phyloP scores from a whole-genome alignment of 78 protist genomes.

The Dictyostelium firmibasis region DNA sequence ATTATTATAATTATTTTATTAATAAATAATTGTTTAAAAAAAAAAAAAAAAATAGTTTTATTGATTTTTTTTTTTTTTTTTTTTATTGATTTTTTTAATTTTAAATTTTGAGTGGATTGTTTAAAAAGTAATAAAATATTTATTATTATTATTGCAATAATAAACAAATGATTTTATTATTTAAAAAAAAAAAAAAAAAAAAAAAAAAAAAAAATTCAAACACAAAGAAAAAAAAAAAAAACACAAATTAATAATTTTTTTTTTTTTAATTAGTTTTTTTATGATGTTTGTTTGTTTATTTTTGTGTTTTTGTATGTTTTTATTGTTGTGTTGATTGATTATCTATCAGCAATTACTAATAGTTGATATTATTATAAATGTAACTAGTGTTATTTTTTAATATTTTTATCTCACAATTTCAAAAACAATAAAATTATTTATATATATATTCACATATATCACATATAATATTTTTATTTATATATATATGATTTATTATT shows the following conservation, averaged over 20 bases:
- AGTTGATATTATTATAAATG: not conserved
- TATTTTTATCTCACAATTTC: not conserved
- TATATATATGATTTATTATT: not conserved
- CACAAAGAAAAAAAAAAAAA: not conserved
- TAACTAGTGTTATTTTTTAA: not conserved
- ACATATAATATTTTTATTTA: not conserved
- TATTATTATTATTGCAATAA: not conserved
- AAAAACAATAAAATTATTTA: not conserved
- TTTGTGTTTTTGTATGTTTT: not conserved
- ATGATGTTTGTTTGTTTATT: not conserved
- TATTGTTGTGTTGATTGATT: not conserved
- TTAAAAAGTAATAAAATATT: too few species aligned
- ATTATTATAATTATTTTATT: not conserved
- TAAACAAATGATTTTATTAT: not conserved
- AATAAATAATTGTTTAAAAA: not conserved
- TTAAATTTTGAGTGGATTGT: not conserved
- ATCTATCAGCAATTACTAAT: not conserved
- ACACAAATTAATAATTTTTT: not conserved
- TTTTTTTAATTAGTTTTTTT: not conserved
- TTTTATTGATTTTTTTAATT: too few species aligned
- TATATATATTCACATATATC: too few species aligned
- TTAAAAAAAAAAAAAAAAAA: too few species aligned
- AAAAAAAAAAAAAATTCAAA: not conserved
- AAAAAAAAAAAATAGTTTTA: not conserved
- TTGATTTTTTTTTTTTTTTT: not conserved